A percentile compares a stretch with the other conserved stretches of the same genome.
These are phyloP conservation scores for Fusarium sp. DNA, from an alignment of 2,329 filamentous ascomycete genomes.

Conservation along the genomic window DNA sequence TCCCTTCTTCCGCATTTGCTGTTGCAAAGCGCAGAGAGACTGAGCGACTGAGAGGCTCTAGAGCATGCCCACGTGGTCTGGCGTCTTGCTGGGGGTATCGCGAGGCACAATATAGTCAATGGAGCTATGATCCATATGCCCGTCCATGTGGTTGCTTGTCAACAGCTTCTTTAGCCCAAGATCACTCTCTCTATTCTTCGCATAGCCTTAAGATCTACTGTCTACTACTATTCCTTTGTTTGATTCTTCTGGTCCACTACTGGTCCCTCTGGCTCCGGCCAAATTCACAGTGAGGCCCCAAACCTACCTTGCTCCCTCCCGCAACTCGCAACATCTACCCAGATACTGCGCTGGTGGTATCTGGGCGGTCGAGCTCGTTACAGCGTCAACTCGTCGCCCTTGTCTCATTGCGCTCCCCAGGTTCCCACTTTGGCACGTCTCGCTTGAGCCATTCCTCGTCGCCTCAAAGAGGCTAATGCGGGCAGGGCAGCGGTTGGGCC, in stretches of 20 bases:
- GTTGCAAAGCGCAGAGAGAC: not conserved
- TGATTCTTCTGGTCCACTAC: slow-evolving; percentile 30
- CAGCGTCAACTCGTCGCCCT: slow-evolving; percentile 11
- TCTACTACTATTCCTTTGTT: slow-evolving; percentile 20
- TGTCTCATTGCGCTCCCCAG: slow-evolving; percentile 17
- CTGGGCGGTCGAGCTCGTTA: not conserved
- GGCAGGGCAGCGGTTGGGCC: slow-evolving; percentile 24
- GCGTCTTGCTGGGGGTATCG: not conserved
- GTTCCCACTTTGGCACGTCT: slow-evolving; percentile 37
- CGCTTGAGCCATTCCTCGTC: slow-evolving; percentile 35
- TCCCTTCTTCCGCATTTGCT: not conserved
- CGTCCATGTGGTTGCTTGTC: not conserved
- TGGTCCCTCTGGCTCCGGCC: not conserved
- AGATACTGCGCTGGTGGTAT: not conserved
- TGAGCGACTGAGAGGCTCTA: not conserved
- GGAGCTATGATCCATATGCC: not conserved
- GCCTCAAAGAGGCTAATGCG: slow-evolving; percentile 36
- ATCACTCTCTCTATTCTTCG: not conserved
- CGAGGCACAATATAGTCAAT: not conserved
- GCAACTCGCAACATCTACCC: not conserved
- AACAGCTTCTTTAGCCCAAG: not conserved
- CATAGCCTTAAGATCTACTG: not conserved
- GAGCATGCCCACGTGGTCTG: not conserved
- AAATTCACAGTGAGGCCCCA: slow-evolving; percentile 15
- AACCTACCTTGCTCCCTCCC: not conserved